phyloP scores from a whole-genome alignment of 2,329 filamentous ascomycete species.

The Cercospora brassicicola region DNA sequence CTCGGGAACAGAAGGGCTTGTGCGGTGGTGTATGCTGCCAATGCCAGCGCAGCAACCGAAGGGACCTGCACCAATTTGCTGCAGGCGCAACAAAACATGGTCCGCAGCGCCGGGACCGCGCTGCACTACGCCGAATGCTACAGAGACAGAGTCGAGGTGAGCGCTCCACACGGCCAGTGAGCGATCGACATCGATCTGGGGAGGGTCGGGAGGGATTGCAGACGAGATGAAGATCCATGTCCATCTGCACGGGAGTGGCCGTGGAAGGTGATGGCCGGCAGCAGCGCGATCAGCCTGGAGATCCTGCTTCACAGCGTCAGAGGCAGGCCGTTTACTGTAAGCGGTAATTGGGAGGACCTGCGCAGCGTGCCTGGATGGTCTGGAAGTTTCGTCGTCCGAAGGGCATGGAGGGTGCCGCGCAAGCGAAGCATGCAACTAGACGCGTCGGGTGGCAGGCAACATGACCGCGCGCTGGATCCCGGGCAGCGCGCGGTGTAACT shows the following conservation, averaged over 20 bases:
- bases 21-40: not conserved
- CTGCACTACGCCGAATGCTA: conserved; percentile 12
- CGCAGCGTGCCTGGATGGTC: conserved; percentile 11
- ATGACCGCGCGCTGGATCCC: not conserved
- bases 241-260: conserved; percentile 22
- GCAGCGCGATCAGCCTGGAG: conserved; percentile 21
- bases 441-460: not conserved
- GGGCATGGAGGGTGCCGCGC: not conserved
- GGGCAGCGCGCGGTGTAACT: not conserved
- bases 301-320: not conserved
- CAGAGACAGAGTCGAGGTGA: conserved; percentile 9
- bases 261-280: conserved; percentile 16
- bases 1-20: conserved; percentile 6
- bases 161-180: conserved; percentile 10
- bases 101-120: conserved; percentile 12
- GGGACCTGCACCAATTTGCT: not conserved
- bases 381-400: conserved; percentile 15
- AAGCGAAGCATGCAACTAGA: conserved; percentile 9
- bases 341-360: not conserved
- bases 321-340: not conserved
- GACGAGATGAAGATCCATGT: conserved; percentile 17
- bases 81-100: conserved; percentile 10
- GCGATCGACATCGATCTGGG: conserved; percentile 23
- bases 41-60: conserved; percentile 18
- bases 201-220: conserved; percentile 22